Evolutionary conservation across 2,329 filamentous ascomycete species (phyloP).

Genomic region (Biscogniauxia sp.): DNA sequence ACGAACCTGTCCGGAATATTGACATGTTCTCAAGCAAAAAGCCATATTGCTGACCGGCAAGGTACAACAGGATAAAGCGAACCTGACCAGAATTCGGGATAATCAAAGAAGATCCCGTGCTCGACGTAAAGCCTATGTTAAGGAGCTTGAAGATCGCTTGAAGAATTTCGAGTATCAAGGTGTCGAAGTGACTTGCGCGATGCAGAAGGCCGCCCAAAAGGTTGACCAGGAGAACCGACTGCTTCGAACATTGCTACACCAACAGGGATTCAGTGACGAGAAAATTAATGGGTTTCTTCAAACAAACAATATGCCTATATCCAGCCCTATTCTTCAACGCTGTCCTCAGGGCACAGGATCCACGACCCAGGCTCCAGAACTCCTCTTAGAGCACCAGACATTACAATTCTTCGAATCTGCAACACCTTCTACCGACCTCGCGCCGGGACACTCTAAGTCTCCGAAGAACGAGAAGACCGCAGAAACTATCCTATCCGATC

Average conservation of each 20-base stretch:
- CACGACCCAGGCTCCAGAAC: conserved; percentile 10
- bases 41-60: conserved; percentile 1
- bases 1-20: not conserved
- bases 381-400: conserved; percentile 3
- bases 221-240: conserved; percentile 69
- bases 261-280: conserved; percentile 55
- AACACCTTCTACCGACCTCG: not conserved
- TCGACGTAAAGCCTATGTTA: conserved; percentile 69
- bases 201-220: conserved; percentile 66
- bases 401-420: not conserved
- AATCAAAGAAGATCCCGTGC: conserved; percentile 77
- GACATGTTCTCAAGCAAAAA: not conserved
- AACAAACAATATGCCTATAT: not conserved
- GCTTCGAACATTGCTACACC: conserved; percentile 57
- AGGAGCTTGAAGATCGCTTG: conserved; percentile 65
- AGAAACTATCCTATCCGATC: not conserved
- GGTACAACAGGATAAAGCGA: conserved; percentile 12
- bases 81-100: conserved; percentile 54
- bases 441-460: not conserved
- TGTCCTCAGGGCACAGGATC: conserved; percentile 6
- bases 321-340: not conserved
- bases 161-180: conserved; percentile 63
- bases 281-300: conserved; percentile 16
- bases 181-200: conserved; percentile 66
- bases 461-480: not conserved